phyloP scores from a whole-genome alignment of 108 stramenopile species.

The Skeletonema potamos region DNA sequence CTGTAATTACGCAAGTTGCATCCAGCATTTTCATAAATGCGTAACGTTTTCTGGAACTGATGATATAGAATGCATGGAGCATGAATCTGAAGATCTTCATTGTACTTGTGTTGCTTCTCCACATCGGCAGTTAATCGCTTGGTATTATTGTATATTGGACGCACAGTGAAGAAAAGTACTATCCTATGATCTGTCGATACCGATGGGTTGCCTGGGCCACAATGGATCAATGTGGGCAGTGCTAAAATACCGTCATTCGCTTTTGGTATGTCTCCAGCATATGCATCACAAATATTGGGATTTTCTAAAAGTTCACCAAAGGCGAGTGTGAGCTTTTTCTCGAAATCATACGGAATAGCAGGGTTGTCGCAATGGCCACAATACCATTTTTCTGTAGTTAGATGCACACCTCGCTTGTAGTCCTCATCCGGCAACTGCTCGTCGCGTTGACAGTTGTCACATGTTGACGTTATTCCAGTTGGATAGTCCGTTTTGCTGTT shows the following conservation, averaged over 20 bases:
- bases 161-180: constrained; percentile 22
- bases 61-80: constrained; percentile 14
- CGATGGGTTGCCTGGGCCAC: constrained; percentile 17
- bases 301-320: constrained; percentile 5
- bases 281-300: constrained; percentile 1
- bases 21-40: constrained; percentile 6
- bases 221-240: constrained; percentile 17
- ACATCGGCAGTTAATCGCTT: background rate
- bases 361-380: constrained; percentile 7
- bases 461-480: constrained; percentile 13
- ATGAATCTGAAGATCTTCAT: constrained; percentile 13
- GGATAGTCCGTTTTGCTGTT: constrained; percentile 3
- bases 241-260: constrained; percentile 14
- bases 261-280: background rate
- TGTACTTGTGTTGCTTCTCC: constrained; percentile 9
- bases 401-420: constrained; percentile 19
- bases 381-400: constrained; percentile 18
- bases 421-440: constrained; percentile 14
- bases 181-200: background rate
- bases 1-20: constrained; percentile 6
- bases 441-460: constrained; percentile 1
- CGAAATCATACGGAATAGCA: constrained; percentile 2
- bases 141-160: constrained; percentile 7
- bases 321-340: background rate
- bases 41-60: constrained; percentile 12